A percentile compares a stretch with the other conserved stretches of the same genome.
Evolutionary conservation across 306 rosid species (phyloP).

Genomic region (Acmispon strigosus): DNA sequence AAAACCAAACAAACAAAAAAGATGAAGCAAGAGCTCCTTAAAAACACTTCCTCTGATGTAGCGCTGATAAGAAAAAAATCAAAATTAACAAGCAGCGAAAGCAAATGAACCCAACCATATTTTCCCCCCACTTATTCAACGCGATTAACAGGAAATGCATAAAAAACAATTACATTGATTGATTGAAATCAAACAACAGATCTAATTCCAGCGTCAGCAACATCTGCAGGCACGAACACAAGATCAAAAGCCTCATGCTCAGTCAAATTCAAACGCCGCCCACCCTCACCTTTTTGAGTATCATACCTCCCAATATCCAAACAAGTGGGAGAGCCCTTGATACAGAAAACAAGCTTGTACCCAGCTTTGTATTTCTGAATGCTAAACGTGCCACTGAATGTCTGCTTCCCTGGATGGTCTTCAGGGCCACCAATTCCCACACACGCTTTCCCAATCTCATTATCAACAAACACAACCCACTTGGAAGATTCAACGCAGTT

Average conservation of each 20-base stretch:
- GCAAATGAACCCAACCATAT: too few species aligned
- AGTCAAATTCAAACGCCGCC: constrained; percentile 2
- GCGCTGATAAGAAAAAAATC: too few species aligned
- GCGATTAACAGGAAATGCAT: too few species aligned
- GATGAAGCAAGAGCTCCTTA: too few species aligned
- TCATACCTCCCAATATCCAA: constrained; percentile 11
- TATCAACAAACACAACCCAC: neutral
- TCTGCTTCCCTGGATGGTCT: neutral
- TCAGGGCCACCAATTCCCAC: constrained; percentile 12
- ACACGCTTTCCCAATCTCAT: neutral
- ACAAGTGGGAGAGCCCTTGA: neutral
- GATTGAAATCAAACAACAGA: constrained; percentile 11
- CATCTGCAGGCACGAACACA: neutral
- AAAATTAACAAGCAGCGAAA: too few species aligned
- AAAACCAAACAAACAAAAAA: too few species aligned
- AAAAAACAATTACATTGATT: too few species aligned
- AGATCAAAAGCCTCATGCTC: neutral
- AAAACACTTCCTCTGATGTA: too few species aligned
- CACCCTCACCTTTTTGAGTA: neutral
- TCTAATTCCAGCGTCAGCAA: neutral
- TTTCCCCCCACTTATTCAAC: too few species aligned
- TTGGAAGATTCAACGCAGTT: too few species aligned
- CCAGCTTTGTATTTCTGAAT: neutral
- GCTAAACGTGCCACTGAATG: neutral
- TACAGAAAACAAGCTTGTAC: neutral